A percentile compares a stretch with the other conserved stretches of the same genome.
phyloP scores from a whole-genome alignment of 106 monocot species.

The Gastrodia elata region DNA sequence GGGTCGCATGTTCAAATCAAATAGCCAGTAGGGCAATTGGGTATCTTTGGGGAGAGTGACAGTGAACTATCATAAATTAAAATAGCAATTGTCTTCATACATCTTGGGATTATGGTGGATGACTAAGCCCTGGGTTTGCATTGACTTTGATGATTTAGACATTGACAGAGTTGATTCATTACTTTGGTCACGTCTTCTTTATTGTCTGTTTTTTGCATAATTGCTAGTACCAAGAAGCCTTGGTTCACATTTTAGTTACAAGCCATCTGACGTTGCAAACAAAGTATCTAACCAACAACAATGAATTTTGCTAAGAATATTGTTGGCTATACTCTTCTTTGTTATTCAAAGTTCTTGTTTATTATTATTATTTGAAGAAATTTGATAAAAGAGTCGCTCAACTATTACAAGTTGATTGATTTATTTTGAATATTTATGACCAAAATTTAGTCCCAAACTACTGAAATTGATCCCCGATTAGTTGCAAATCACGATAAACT shows the following conservation, averaged over 20 bases:
- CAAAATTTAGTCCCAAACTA: too few species aligned
- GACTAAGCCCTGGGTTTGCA: background rate
- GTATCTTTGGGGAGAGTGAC: background rate
- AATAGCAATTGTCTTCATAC: too few species aligned
- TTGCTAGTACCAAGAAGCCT: background rate
- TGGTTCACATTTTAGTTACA: background rate
- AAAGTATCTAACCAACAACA: too few species aligned
- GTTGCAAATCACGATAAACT: too few species aligned
- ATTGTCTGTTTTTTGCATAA: background rate
- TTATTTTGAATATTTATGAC: too few species aligned
- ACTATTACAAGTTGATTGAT: too few species aligned
- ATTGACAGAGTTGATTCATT: background rate
- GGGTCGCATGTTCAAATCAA: too few species aligned
- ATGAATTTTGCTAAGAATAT: background rate
- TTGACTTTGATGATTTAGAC: background rate
- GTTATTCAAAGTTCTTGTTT: background rate
- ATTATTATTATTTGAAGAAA: background rate
- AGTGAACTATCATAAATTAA: too few species aligned
- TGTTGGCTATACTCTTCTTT: background rate
- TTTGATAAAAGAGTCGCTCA: too few species aligned
- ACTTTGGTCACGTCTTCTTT: background rate
- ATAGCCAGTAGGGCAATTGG: background rate
- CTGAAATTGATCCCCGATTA: too few species aligned
- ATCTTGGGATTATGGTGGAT: background rate
- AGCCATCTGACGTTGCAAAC: background rate